Conservation (phyloP, 2,329 filamentous ascomycete genomes). For the Penicillium sp. region DNA sequence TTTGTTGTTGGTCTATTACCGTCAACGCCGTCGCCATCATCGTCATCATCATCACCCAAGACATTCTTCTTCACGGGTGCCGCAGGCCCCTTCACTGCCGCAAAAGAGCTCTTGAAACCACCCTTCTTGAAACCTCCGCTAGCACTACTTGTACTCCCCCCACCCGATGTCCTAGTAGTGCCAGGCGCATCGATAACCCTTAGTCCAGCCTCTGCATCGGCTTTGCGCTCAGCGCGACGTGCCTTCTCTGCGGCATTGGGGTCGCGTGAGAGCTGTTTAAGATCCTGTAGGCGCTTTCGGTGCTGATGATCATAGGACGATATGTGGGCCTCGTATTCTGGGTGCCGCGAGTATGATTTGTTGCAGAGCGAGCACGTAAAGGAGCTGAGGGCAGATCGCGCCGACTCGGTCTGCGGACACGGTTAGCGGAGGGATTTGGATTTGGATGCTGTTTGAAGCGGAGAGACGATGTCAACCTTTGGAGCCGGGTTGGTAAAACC, state of each 20-base stretch:
- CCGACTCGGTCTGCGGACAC: constrained; percentile 54
- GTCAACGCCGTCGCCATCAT: constrained; percentile 31
- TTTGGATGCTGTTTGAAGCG: not conserved
- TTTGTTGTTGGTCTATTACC: constrained; percentile 2
- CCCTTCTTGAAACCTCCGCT: constrained; percentile 68
- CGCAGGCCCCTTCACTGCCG: constrained; percentile 47
- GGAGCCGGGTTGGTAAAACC: constrained; percentile 49
- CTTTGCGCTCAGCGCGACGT: constrained; percentile 42
- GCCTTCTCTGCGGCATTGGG: constrained; percentile 45
- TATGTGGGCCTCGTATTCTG: constrained; percentile 93
- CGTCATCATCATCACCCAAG: constrained; percentile 43
- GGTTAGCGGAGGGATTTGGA: not conserved
- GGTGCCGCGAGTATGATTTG: constrained; percentile 92
- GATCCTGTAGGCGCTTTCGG: constrained; percentile 62
- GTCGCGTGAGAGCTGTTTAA: constrained; percentile 47
- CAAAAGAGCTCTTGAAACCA: constrained; percentile 76
- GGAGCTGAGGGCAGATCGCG: constrained; percentile 71
- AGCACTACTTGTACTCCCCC: constrained; percentile 19
- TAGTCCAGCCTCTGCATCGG: constrained; percentile 43
- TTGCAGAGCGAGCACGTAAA: constrained; percentile 86
- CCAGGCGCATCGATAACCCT: constrained; percentile 36
- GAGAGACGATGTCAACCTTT: constrained; percentile 33
- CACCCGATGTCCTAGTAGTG: constrained; percentile 13
- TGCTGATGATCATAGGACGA: constrained; percentile 94
- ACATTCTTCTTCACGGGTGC: constrained; percentile 42